Evolutionary conservation across 139 green algal genomes (phyloP).

Genomic region (Coccomyxa sp.): DNA sequence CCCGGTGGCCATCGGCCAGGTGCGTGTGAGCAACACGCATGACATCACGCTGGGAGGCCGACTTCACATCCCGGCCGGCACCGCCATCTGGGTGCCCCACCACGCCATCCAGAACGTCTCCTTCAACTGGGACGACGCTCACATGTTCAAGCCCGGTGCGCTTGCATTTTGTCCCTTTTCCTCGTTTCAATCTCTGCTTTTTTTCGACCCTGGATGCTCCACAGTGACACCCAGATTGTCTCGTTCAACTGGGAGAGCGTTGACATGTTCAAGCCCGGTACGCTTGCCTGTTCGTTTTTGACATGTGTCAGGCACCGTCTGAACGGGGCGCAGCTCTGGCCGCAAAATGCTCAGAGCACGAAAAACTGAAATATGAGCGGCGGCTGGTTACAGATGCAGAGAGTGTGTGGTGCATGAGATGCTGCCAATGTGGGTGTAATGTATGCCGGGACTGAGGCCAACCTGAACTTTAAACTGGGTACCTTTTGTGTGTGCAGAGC

Average conservation of each 20-base stretch:
- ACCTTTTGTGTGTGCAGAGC: constrained; percentile 13
- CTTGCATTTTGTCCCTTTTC: neutral
- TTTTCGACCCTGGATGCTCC: neutral
- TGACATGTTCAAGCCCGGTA: neutral
- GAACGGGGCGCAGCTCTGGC: neutral
- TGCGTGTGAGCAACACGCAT: constrained; percentile 1
- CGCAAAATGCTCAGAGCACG: no score
- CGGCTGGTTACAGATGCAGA: neutral
- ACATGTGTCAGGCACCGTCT: neutral
- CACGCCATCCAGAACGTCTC: constrained; percentile 8
- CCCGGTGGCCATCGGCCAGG: constrained; percentile 12
- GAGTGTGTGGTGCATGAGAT: neutral
- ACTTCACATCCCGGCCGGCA: constrained; percentile 20
- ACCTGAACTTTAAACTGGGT: neutral
- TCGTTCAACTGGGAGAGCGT: neutral
- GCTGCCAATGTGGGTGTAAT: neutral
- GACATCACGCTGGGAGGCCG: constrained; percentile 4
- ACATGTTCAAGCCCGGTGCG: constrained; percentile 17
- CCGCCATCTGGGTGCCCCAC: constrained; percentile 15
- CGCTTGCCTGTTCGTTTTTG: neutral
- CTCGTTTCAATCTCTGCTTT: neutral
- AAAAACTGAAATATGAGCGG: no score
- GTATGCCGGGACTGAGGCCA: neutral
- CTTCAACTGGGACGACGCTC: constrained; percentile 15
- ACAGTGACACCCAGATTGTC: neutral